Conservation (phyloP, 352 stramenopile species). For the Globisporangium acanthophoron region DNA sequence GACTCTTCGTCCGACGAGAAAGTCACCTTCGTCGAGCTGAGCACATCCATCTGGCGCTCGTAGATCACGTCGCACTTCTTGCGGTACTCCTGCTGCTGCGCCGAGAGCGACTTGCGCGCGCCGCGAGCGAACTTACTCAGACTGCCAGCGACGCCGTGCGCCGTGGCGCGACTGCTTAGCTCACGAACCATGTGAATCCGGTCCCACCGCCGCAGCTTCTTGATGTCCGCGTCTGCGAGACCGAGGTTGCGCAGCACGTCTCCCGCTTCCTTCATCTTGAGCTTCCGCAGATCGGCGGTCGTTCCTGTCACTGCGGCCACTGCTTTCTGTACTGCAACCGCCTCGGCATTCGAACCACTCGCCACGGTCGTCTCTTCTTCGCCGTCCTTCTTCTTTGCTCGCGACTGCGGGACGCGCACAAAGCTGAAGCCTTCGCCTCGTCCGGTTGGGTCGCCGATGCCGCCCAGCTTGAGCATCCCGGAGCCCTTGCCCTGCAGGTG, state of each 20-base stretch:
- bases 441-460: constrained; percentile 74
- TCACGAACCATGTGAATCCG: constrained; percentile 79
- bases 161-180: constrained; percentile 67
- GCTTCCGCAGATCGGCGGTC: constrained; percentile 77
- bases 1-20: constrained; percentile 78
- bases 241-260: constrained; percentile 77
- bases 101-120: constrained; percentile 71
- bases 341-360: constrained; percentile 28
- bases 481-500: constrained; percentile 82
- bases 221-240: constrained; percentile 74
- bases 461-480: constrained; percentile 73
- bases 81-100: constrained; percentile 81
- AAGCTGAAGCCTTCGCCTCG: constrained; percentile 85
- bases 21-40: constrained; percentile 46
- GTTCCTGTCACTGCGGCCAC: constrained; percentile 77
- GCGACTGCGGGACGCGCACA: constrained; percentile 66
- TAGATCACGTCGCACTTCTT: constrained; percentile 85
- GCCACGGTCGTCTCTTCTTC: constrained; percentile 23
- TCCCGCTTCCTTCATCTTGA: constrained; percentile 84
- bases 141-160: constrained; percentile 59
- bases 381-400: constrained; percentile 78
- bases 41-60: constrained; percentile 76
- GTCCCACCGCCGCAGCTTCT: constrained; percentile 78
- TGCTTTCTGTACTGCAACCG: constrained; percentile 66
- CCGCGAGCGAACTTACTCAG: constrained; percentile 81